Conservation (phyloP, 1,139 yeast genomes). For the Debaryomycetaceae sp. region DNA sequence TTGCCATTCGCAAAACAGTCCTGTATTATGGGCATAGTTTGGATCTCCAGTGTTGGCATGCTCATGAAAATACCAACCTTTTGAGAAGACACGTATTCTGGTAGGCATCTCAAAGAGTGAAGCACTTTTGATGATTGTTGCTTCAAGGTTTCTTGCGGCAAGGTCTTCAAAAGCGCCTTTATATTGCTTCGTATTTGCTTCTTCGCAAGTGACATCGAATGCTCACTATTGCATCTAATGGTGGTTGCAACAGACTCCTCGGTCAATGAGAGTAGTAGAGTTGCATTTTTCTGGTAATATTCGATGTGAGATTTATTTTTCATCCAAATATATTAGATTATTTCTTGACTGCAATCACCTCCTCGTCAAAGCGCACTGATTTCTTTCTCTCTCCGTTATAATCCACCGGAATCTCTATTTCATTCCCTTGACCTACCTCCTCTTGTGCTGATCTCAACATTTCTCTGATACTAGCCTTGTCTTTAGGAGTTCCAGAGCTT, state of each 20-base stretch:
- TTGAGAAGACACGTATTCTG: slow-evolving; percentile 9
- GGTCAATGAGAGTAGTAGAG: too few relatives aligned
- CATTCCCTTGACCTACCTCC: slow-evolving; percentile 40
- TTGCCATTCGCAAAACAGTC: slow-evolving; percentile 44
- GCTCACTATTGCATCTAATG: too few relatives aligned
- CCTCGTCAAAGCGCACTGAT: slow-evolving; percentile 70
- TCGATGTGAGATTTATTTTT: too few relatives aligned
- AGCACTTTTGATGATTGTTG: slow-evolving; percentile 2
- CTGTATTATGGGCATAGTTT: slow-evolving; percentile 48
- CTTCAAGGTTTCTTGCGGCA: slow-evolving; percentile 5
- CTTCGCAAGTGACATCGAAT: too few relatives aligned
- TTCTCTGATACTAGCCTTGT: slow-evolving; percentile 40
- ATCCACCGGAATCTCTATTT: slow-evolving; percentile 40
- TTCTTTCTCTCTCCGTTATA: slow-evolving; percentile 51
- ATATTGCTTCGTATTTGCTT: slow-evolving; percentile 3
- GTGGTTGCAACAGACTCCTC: too few relatives aligned
- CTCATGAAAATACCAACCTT: slow-evolving; percentile 61
- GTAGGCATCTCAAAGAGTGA: slow-evolving; percentile 2
- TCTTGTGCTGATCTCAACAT: slow-evolving; percentile 37
- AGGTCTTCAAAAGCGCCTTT: slow-evolving; percentile 3
- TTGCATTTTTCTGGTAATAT: too few relatives aligned
- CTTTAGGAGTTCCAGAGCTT: slow-evolving; percentile 16
- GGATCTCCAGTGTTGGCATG: slow-evolving; percentile 61
- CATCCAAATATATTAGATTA: slow-evolving; percentile 1
- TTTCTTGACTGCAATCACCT: slow-evolving; percentile 41